These are phyloP conservation scores for Stephania cephalantha DNA, from an alignment of 164 flowering plant genomes.

Conservation along the genomic window DNA sequence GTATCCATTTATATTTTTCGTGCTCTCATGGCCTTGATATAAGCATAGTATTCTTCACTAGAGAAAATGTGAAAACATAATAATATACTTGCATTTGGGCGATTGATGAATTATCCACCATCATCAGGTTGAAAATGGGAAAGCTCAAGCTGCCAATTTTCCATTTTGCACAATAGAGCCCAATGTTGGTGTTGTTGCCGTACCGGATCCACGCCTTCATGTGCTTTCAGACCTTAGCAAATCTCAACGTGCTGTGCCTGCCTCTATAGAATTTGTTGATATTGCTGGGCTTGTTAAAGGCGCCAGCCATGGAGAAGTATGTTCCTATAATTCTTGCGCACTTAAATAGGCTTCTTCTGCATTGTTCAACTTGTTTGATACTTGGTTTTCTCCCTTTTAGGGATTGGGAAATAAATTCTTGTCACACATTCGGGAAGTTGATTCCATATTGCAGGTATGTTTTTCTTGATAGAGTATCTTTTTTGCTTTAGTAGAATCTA, in stretches of 20 bases:
- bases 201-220: conserved; percentile 80
- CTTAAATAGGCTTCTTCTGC: neutral
- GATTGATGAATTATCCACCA: conserved; percentile 2
- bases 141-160: conserved; percentile 99
- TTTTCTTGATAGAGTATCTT: neutral
- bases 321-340: conserved; percentile 4
- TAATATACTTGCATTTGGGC: neutral
- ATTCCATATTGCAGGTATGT: conserved; percentile 87
- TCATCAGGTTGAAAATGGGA: conserved; percentile 92
- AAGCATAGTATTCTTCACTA: no score
- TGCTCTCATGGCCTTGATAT: no score
- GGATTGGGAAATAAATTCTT: conserved; percentile 86
- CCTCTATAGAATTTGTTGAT: conserved; percentile 94
- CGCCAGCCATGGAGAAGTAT: conserved; percentile 99
- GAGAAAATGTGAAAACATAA: no score
- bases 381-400: conserved; percentile 25
- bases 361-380: neutral
- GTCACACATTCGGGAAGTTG: conserved; percentile 89
- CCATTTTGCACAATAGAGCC: conserved; percentile 99
- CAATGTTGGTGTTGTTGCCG: conserved; percentile 93
- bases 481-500: no score
- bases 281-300: conserved; percentile 99
- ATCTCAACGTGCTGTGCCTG: conserved; percentile 80
- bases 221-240: conserved; percentile 85
- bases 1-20: no score